These are phyloP conservation scores for Colletotrichum filicis DNA, from an alignment of 2,329 filamentous ascomycete species.

Conservation along the genomic window DNA sequence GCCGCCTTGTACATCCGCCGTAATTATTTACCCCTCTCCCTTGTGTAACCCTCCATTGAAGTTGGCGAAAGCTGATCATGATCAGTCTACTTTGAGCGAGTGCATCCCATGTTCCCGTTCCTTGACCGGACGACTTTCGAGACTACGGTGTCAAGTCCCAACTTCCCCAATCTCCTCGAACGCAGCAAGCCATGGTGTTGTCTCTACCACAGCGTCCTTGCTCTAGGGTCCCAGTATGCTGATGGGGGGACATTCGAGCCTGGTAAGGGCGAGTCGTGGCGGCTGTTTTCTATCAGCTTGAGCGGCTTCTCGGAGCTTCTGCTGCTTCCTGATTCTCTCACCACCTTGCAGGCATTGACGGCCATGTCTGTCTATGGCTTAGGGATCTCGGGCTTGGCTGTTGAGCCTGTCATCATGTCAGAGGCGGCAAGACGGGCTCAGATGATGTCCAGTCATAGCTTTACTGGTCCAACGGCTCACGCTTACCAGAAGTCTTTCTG, in stretches of 20 bases:
- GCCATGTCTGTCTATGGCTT: constrained; percentile 44
- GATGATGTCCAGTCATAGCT: constrained; percentile 39
- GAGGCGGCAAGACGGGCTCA: constrained; percentile 45
- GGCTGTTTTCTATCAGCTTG: constrained; percentile 50
- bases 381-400: constrained; percentile 42
- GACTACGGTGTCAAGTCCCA: constrained; percentile 40
- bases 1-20: constrained; percentile 30
- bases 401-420: constrained; percentile 44
- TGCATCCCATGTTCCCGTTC: constrained; percentile 53
- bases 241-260: constrained; percentile 50
- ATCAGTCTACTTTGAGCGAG: constrained; percentile 50
- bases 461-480: constrained; percentile 27
- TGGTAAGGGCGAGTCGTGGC: constrained; percentile 51
- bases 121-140: constrained; percentile 50
- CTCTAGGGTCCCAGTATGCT: constrained; percentile 49
- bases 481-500: constrained; percentile 44
- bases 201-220: constrained; percentile 51
- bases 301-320: constrained; percentile 47
- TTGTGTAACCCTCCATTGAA: background rate
- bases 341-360: constrained; percentile 44
- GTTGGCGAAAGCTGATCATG: background rate
- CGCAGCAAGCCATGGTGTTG: constrained; percentile 47
- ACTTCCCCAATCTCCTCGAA: constrained; percentile 40
- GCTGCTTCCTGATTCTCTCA: constrained; percentile 43
- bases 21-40: background rate